Base-by-base conservation (phyloP, 2,329 filamentous ascomycete genomes). In the Phoma sp. region DNA sequence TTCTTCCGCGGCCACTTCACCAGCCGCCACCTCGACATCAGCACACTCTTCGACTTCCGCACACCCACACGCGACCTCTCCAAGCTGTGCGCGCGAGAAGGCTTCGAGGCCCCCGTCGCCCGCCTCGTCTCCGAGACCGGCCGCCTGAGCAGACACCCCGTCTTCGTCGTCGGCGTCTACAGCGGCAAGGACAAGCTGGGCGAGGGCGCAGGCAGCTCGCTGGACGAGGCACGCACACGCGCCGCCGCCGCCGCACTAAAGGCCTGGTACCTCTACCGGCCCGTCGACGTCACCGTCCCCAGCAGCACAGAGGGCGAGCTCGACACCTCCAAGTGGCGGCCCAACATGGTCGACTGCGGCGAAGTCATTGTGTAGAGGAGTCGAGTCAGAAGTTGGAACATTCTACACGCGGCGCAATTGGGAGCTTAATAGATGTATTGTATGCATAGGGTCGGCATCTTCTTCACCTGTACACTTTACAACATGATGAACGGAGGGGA, bases 191-290 rank as follows among this genome's bases (percentile, higher is more conserved):
- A 99, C 74, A 93, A 95, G 83, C 82, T 99, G 34, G 95, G 93
- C 50, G 93, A 99, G 79, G 95, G 88, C n/a, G 83, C 87, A 17
- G 95, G 90, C 20, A 80, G 88, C 42, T 93, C 85, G 75, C 80
- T 98, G 51, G 83, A 92, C 62, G 85, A 92, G 67, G 93, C 90
- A 26, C 86, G 91, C 60, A 83, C 85, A 60, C 85, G 91, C 74
- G 95, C 95, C 17, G 87, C 91, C 30, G 93, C 96, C 68, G 88
- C 89, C 59, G 88, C 92, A 15, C 81, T 99, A 70, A 96, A 96
- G 82, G 83, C 88, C 5, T 99, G 95, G 95, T 99, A 99, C 76
- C 81, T 99, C 47, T 99, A 99, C 80, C 93, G 88, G 74, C 93
- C 95, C 1, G 71, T 84, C 28, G 73, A 80, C 20, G 75, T 79